Conservation (phyloP, 805 yeast genomes). For the Yueomyces sp. region DNA sequence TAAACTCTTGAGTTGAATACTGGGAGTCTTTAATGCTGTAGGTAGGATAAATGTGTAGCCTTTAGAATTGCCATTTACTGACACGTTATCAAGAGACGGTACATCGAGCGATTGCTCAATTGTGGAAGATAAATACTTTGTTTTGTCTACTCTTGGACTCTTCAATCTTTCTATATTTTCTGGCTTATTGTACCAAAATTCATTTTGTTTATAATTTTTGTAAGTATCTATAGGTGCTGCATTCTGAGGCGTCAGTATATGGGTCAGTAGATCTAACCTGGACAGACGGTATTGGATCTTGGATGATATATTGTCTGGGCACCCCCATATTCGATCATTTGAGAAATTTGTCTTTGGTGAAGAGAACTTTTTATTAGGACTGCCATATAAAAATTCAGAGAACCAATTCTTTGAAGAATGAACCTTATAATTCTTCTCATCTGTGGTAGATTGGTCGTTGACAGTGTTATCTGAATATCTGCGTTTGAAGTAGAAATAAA, state of each 20-base stretch:
- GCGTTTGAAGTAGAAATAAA: slow-evolving; percentile 8
- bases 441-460: not conserved
- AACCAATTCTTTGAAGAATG: slow-evolving; percentile 2
- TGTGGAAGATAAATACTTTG: too few relatives aligned
- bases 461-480: not conserved
- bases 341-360: not conserved
- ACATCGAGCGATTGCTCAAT: too few relatives aligned
- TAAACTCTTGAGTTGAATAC: slow-evolving; percentile 13
- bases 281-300: slow-evolving; percentile 11
- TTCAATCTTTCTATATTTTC: too few relatives aligned
- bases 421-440: not conserved
- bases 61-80: slow-evolving; percentile 13
- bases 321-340: not conserved
- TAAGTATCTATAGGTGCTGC: not conserved
- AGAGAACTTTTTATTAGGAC: not conserved
- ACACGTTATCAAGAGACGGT: too few relatives aligned
- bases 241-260: slow-evolving; percentile 12
- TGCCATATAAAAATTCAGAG: not conserved
- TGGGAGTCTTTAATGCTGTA: slow-evolving; percentile 9
- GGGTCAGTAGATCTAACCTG: not conserved
- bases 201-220: not conserved
- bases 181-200: too few relatives aligned
- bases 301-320: slow-evolving; percentile 5
- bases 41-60: slow-evolving; percentile 3
- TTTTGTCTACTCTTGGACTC: too few relatives aligned